Conservation (phyloP, 2,329 filamentous ascomycete genomes). For the Phialemonium atrogriseum region DNA sequence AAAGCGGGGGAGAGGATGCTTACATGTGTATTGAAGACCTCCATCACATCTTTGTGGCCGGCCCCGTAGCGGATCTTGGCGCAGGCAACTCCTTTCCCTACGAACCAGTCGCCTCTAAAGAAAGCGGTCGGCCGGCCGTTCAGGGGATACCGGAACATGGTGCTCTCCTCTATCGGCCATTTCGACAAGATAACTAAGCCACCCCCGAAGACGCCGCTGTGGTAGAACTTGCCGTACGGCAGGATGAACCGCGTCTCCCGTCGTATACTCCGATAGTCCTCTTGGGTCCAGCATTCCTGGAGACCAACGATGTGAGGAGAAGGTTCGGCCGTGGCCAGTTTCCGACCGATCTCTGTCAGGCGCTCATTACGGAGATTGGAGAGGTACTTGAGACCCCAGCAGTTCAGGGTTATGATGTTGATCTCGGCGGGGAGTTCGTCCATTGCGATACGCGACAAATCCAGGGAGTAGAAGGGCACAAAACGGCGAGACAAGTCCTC, state of each 20-base stretch:
- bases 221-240: slow-evolving; percentile 90
- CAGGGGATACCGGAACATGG: slow-evolving; percentile 79
- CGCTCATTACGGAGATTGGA: slow-evolving; percentile 70
- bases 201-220: slow-evolving; percentile 79
- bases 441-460: too few species aligned
- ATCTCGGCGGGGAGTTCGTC: slow-evolving; percentile 51
- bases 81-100: slow-evolving; percentile 86
- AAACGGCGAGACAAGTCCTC: too few species aligned
- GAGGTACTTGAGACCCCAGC: slow-evolving; percentile 90
- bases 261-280: slow-evolving; percentile 75
- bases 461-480: too few species aligned
- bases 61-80: slow-evolving; percentile 69
- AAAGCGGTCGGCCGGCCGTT: slow-evolving; percentile 92
- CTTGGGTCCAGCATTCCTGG: slow-evolving; percentile 88
- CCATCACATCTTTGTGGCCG: slow-evolving; percentile 57
- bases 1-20: slow-evolving; percentile 16
- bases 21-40: slow-evolving; percentile 90
- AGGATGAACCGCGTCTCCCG: slow-evolving; percentile 64
- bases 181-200: slow-evolving; percentile 82
- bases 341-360: slow-evolving; percentile 73
- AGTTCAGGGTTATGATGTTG: slow-evolving; percentile 83
- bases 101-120: slow-evolving; percentile 91
- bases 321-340: slow-evolving; percentile 60
- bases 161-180: slow-evolving; percentile 88
- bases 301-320: slow-evolving; percentile 80